Percentiles rank a stretch among this genome's conserved stretches.
Evolutionary conservation across 768 basidiomycete genomes (phyloP).

Genomic region (Favolaschia claudopus): DNA sequence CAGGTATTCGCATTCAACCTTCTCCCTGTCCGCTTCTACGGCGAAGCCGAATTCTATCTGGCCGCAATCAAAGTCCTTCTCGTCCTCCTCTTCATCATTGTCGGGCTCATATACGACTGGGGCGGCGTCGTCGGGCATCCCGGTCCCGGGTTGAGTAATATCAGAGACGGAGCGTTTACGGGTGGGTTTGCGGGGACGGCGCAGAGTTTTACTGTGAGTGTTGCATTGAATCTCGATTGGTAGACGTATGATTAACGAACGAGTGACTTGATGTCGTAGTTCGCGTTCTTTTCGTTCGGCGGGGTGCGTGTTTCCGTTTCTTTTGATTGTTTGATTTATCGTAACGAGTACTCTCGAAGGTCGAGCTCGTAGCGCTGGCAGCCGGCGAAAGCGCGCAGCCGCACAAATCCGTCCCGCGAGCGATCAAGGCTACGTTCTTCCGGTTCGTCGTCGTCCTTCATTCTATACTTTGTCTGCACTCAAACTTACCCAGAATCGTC

Average conservation of each 20-base stretch:
- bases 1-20: constrained; percentile 23
- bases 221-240: too few relatives aligned
- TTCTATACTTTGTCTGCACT: too few relatives aligned
- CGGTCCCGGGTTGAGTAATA: constrained; percentile 53
- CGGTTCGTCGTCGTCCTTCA: too few relatives aligned
- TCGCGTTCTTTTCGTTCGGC: constrained; percentile 74
- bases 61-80: constrained; percentile 64
- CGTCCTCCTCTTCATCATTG: constrained; percentile 61
- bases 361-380: constrained; percentile 77
- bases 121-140: constrained; percentile 64
- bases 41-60: constrained; percentile 71
- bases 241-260: too few relatives aligned
- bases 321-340: neutral
- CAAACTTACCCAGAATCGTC: constrained; percentile 61
- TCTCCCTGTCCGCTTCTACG: constrained; percentile 34
- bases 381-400: constrained; percentile 74
- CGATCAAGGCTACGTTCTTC: constrained; percentile 74
- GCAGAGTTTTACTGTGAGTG: constrained; percentile 25
- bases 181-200: constrained; percentile 12
- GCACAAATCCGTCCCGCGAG: constrained; percentile 66
- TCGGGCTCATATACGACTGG: constrained; percentile 70
- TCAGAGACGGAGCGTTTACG: constrained; percentile 7
- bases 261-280: constrained; percentile 68
- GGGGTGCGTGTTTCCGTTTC: constrained; percentile 41
- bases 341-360: neutral